Percentiles rank a stretch among this genome's conserved stretches.
These are phyloP conservation scores for Backusella parvicylindrica DNA, from an alignment of 192 early-diverging fungal species.

Conservation along the genomic window DNA sequence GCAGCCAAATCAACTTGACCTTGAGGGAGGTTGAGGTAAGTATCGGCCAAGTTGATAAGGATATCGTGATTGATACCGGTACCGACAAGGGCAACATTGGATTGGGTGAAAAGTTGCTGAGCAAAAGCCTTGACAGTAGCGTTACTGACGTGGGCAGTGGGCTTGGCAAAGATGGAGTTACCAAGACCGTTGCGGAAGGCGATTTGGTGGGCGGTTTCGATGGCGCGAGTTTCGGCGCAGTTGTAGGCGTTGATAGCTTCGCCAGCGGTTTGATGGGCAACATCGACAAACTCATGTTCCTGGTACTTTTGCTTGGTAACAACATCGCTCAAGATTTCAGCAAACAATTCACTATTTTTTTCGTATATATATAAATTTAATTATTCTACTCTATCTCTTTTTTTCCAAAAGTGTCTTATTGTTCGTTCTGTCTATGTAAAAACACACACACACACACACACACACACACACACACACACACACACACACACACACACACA, in stretches of 20 bases:
- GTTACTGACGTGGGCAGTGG: slow-evolving; percentile 60
- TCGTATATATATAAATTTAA: not conserved
- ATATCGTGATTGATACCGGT: slow-evolving; percentile 74
- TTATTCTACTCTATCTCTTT: not conserved
- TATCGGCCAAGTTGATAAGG: slow-evolving; percentile 63
- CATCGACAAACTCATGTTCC: slow-evolving; percentile 83
- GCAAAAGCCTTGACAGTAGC: slow-evolving; percentile 75
- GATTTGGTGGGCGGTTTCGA: slow-evolving; percentile 81
- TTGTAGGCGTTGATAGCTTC: slow-evolving; percentile 65
- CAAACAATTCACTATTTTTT: slow-evolving; percentile 60
- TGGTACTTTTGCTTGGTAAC: slow-evolving; percentile 78
- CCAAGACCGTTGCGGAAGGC: slow-evolving; percentile 95
- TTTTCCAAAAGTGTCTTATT: too few relatives aligned
- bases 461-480: too few relatives aligned
- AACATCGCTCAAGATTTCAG: slow-evolving; percentile 77
- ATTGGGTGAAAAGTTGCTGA: slow-evolving; percentile 60
- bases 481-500: too few relatives aligned
- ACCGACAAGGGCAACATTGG: slow-evolving; percentile 83
- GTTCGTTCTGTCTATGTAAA: too few relatives aligned
- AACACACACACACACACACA: too few relatives aligned
- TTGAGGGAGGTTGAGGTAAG: slow-evolving; percentile 44
- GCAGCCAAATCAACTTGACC: slow-evolving; percentile 25
- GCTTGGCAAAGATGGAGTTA: slow-evolving; percentile 84
- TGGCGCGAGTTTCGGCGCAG: slow-evolving; percentile 59
- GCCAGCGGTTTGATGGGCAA: slow-evolving; percentile 54